Conservation (phyloP, 805 yeast species). For the Yamadazyma sp. region DNA sequence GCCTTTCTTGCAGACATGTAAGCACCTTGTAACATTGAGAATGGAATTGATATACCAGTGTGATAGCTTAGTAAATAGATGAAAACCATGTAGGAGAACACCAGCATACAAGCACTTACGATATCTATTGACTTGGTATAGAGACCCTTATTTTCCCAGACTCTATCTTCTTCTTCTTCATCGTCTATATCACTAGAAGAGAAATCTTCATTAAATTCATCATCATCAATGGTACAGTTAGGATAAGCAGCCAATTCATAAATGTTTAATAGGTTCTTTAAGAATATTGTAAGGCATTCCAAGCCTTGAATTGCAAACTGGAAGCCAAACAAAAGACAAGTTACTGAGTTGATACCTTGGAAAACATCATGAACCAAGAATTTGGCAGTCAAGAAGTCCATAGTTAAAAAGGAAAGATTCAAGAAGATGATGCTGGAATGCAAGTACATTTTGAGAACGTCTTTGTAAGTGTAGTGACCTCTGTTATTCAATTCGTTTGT, state of each 20-base stretch:
- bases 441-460: slow-evolving; percentile 30
- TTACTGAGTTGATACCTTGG: slow-evolving; percentile 48
- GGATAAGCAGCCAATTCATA: slow-evolving; percentile 53
- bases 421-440: slow-evolving; percentile 38
- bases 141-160: slow-evolving; percentile 70
- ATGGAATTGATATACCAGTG: slow-evolving; percentile 29
- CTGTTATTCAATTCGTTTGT: slow-evolving; percentile 21
- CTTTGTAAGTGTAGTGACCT: slow-evolving; percentile 11
- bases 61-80: slow-evolving; percentile 33
- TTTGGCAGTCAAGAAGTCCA: slow-evolving; percentile 53
- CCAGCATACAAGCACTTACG: slow-evolving; percentile 39
- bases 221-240: slow-evolving; percentile 21
- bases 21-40: slow-evolving; percentile 42
- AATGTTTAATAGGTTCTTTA: slow-evolving; percentile 49
- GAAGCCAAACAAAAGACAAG: slow-evolving; percentile 67
- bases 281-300: slow-evolving; percentile 44
- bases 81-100: slow-evolving; percentile 27
- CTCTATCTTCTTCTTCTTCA: slow-evolving; percentile 41
- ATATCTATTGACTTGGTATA: slow-evolving; percentile 58
- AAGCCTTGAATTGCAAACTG: slow-evolving; percentile 67
- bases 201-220: slow-evolving; percentile 21
- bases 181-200: slow-evolving; percentile 4
- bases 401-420: slow-evolving; percentile 38
- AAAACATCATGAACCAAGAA: slow-evolving; percentile 56
- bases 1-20: slow-evolving; percentile 37